Evolutionary conservation across 2,329 filamentous ascomycete species (phyloP), one percentile per base, ranked within the genome.

Genomic region (Shiraia bambusicola): DNA sequence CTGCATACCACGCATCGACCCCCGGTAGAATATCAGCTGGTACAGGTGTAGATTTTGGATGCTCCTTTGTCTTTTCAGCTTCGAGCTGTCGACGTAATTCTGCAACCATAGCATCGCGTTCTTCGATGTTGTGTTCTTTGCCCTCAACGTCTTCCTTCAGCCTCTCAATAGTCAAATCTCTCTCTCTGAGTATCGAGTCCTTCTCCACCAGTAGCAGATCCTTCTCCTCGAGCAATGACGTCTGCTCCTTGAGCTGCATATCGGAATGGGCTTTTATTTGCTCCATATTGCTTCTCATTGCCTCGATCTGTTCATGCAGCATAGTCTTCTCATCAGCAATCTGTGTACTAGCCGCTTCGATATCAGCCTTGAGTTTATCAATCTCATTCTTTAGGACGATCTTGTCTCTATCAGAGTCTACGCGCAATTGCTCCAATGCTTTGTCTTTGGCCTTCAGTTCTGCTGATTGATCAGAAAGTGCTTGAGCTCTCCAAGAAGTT

Each of bases 1-100:
- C 76, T 50, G 72, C 76, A 49, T 75, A 80, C 75, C 78, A 80
- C 2, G 76, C 73, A 45, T 79, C 76, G n/a, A 81, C 66, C 49
- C 79, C 77, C 16, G 75, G 74, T 49, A 79, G 72, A 36, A 69
- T 42, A 40, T 69, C 65, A 16, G 51, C 49, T 31, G 61, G 42
- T 11, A 54, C 53, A 22, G 63, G 45, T n/a, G 57, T 56, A 24
- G 59, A 51, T 27, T 57, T 54, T 3, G 50, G 47, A 8, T 29
- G 8, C 13, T 59, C 54, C 32, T 54, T 63, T 15, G 41, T 31
- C 33, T 47, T 61, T 40, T 66, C 63, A 10, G 49, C 47, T 15
- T 63, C 62, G 14, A 63, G 48, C 32, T 65, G 49, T 24, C 46
- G 46, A 24, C 45, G 50, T 10, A 63, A 37, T 7, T 56, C 47